Base-by-base conservation (phyloP, 352 stramenopile genomes). In the Globisporangium radiosum region DNA sequence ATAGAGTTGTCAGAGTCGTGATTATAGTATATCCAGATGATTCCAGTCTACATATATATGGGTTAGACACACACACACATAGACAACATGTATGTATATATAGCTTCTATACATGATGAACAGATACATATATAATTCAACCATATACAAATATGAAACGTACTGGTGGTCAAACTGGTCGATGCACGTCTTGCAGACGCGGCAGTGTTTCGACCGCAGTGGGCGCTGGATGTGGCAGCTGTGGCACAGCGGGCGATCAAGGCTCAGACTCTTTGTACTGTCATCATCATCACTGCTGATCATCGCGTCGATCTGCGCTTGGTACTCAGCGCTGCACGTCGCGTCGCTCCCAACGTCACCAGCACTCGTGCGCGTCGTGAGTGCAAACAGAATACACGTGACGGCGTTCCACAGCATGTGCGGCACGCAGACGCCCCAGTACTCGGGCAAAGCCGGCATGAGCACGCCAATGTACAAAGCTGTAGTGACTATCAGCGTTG, bases 121-220 rank as follows among this genome's bases (percentile, higher is more conserved):
- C 11, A 7, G 40, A 44, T 44, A 44, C 40, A 44, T 14, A 44
- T 5, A 44, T 13, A 4, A 44, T 14, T 13, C 7, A 44, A 13
- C 7, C 40, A 7, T 14, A 25, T 13, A 40, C 11, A 43, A 10
- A 33, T 33, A 33, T 38, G 7, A 36, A 51, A 87, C 80, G 68
- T 87, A 92, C 84, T 99, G 95, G 84, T 99, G 97, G 70, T 99
- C 97, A 76, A 99, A 99, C 52, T 97, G 90, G 53, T 97, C 79
- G 47, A 98, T 87, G 54, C 95, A 98, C 33, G 81, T 81, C 65
- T 96, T 91, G 78, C 95, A 98, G 19, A 98, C 80, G 36, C 87
- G 83, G 55, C 85, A 95, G 65, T 95, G 85, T 59, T 95, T 95
- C 61, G 83, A 73, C n/a, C 85, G 77, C 0, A 78, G 62, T 6